These are phyloP conservation scores for Aspergillus oerlinghausenensis DNA, from an alignment of 2,329 filamentous ascomycete species.

Conservation along the genomic window DNA sequence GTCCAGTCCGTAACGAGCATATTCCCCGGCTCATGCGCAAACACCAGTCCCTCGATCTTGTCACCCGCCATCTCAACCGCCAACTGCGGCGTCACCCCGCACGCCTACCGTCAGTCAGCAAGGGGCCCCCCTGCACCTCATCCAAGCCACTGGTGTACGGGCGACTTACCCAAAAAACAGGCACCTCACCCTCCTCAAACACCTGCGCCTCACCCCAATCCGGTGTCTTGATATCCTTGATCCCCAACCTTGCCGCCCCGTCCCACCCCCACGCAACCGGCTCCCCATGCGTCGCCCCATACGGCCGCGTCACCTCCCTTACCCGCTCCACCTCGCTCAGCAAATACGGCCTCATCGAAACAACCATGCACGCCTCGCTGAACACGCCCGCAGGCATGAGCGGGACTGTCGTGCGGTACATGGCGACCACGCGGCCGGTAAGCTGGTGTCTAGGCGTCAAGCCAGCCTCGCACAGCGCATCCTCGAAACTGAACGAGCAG, in stretches of 20 bases:
- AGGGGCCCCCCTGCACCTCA: conserved; percentile 38
- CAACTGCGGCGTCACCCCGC: conserved; percentile 63
- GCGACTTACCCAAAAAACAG: conserved; percentile 27
- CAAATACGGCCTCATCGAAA: too few relatives aligned
- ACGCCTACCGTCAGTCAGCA: conserved; percentile 55
- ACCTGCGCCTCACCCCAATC: conserved; percentile 55
- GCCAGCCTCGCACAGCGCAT: too few relatives aligned
- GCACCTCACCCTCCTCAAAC: conserved; percentile 34
- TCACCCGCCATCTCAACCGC: conserved; percentile 52
- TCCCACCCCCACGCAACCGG: conserved; percentile 48
- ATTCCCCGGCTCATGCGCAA: conserved; percentile 59
- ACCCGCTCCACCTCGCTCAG: too few relatives aligned
- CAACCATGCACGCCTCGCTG: too few relatives aligned
- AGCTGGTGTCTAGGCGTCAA: too few relatives aligned
- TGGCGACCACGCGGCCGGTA: too few relatives aligned
- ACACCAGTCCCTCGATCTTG: conserved; percentile 50
- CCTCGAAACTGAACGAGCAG: too few relatives aligned
- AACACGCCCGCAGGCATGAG: too few relatives aligned
- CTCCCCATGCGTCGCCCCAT: too few relatives aligned
- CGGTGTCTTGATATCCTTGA: conserved; percentile 48
- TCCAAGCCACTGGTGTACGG: neutral
- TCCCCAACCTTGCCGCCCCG: conserved; percentile 49
- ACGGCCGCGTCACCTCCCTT: too few relatives aligned
- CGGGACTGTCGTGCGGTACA: too few relatives aligned
- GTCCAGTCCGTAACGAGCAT: conserved; percentile 57